Evolutionary conservation across 306 rosid genomes (phyloP).

Genomic region (Fagus crenata): DNA sequence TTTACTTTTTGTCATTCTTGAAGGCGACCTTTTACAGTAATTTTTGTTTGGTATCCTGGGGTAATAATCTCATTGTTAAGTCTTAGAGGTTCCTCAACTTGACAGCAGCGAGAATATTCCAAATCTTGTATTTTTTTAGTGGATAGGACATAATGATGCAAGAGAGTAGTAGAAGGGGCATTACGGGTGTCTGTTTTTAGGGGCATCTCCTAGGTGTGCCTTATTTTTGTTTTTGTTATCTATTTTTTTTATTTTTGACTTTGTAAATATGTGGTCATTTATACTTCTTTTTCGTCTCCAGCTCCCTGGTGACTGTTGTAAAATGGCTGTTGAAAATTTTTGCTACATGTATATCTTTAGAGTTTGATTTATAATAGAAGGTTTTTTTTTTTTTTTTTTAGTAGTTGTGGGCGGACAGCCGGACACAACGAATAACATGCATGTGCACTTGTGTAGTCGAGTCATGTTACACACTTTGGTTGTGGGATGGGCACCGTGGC

Average conservation of each 20-base stretch:
- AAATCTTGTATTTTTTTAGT: conserved; percentile 9
- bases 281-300: conserved; percentile 1
- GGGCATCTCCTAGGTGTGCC: conserved; percentile 48
- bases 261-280: conserved; percentile 49
- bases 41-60: conserved; percentile 46
- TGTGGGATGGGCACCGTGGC: too few species aligned
- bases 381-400: not conserved
- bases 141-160: not conserved
- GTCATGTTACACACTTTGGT: too few species aligned
- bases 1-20: conserved; percentile 40
- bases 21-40: conserved; percentile 53
- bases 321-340: conserved; percentile 44
- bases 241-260: not conserved
- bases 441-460: too few species aligned
- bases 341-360: conserved; percentile 4
- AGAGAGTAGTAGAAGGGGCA: conserved; percentile 29
- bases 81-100: conserved; percentile 37
- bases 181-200: conserved; percentile 63
- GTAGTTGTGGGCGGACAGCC: too few species aligned
- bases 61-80: conserved; percentile 38
- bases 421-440: too few species aligned
- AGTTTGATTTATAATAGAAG: not conserved
- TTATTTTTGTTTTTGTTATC: not conserved
- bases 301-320: conserved; percentile 48
- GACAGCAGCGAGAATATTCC: conserved; percentile 4